Evolutionary conservation across 2,329 filamentous ascomycete species (phyloP), one percentile per base, ranked within the genome.

Genomic region (Fusarium sp.): DNA sequence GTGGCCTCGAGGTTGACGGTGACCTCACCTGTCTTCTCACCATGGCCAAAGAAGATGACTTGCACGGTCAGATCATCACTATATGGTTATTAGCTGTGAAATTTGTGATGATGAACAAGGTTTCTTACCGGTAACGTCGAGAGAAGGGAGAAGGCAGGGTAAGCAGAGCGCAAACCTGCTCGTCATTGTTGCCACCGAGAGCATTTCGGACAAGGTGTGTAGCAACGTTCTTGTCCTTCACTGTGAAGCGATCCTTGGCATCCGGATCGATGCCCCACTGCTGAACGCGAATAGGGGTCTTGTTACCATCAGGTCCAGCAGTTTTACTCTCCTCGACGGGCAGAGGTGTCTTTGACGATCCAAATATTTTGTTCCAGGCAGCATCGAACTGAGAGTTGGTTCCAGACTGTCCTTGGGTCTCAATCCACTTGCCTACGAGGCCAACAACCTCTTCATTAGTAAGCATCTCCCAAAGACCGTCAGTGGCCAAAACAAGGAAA

Each of bases 381-480:
- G 82, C 81, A 75, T 91, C 87, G 57, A 96, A 83, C 85, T 93
- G 94, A 4, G 91, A 90, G 62, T 80, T 83, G 46, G 83, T 82
- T 6, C 80, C 78, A 52, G 78, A 81, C 61, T 77, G 79, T 37
- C 83, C 83, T 78, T 98, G 92, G 24, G 88, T 89, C 79, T 99
- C 96, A 49, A 99, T 89, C 96, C 96, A 99, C 80, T 97, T 94
- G 18, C 95, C 97, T 7, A 99, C 96, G 4, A 99, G 88, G 1
- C 96, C 96, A 53, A 99, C 92, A 2, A 98, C 96, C 83, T 99
- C 96, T 78, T 99, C 96, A 76, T 98, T 99, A 49, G 94, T 98
- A 67, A 99, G 86, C 96, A 98, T 98, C 82, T 99, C 96, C 96
- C 96, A 99, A 1, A 99, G 86, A 6, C 96, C 96, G 78, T 99